Evolutionary conservation across 2,329 filamentous ascomycete genomes (phyloP).

Genomic region (Stagonosporopsis vannaccii): DNA sequence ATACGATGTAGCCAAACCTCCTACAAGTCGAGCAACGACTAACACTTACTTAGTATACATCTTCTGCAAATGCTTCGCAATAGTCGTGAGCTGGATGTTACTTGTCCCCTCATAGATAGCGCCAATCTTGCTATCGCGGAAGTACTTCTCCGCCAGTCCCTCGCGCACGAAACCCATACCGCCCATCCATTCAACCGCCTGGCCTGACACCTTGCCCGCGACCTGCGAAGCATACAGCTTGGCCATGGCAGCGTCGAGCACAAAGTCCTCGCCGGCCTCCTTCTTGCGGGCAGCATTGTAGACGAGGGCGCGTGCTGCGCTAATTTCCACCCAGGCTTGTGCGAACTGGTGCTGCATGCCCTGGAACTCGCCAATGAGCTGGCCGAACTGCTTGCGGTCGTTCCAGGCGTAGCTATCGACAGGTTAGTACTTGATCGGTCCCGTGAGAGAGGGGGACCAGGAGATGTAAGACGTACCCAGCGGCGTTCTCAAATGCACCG

Average conservation of each 20-base stretch:
- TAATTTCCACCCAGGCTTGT: slow-evolving; percentile 93
- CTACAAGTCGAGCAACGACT: too few species aligned
- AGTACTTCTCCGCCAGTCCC: slow-evolving; percentile 97
- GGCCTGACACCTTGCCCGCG: slow-evolving; percentile 81
- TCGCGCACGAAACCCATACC: slow-evolving; percentile 99
- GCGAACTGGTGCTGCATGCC: slow-evolving; percentile 99
- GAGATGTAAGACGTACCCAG: slow-evolving; percentile 60
- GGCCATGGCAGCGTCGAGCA: slow-evolving; percentile 95
- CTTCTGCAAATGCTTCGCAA: slow-evolving; percentile 74
- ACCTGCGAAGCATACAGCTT: slow-evolving; percentile 96
- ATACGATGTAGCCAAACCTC: not conserved
- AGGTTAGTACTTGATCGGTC: not conserved
- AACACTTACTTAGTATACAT: slow-evolving; percentile 65
- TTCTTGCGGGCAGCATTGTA: slow-evolving; percentile 98
- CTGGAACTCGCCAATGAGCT: slow-evolving; percentile 94
- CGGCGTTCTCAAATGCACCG: slow-evolving; percentile 94
- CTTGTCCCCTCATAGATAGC: slow-evolving; percentile 95
- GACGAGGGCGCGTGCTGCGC: slow-evolving; percentile 87
- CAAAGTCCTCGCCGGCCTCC: slow-evolving; percentile 95
- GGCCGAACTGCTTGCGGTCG: slow-evolving; percentile 95
- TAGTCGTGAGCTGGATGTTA: slow-evolving; percentile 74
- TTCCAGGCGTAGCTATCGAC: slow-evolving; percentile 85
- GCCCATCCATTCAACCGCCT: slow-evolving; percentile 98
- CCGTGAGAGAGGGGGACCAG: not conserved
- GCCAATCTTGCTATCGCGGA: slow-evolving; percentile 96